These are phyloP conservation scores for Juncus inflexus DNA, from an alignment of 176 grass and related monocot genomes.

Conservation along the genomic window DNA sequence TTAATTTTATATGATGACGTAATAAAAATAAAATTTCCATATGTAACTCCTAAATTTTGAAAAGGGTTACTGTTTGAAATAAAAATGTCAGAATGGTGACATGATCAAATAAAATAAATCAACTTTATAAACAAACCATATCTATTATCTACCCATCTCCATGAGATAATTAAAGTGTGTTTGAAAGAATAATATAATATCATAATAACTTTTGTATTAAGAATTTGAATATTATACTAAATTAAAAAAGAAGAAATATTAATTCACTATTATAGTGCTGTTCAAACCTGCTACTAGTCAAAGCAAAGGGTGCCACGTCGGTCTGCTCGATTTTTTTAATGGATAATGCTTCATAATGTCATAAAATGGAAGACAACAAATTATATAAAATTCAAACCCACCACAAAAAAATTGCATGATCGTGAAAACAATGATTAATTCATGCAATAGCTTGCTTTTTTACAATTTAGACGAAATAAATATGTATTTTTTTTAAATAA, in stretches of 20 bases:
- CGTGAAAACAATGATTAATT: no score
- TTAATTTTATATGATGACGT: no score
- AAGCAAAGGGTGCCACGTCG: slow-evolving; percentile 24
- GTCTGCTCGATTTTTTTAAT: slow-evolving; percentile 11
- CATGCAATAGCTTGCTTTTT: no score
- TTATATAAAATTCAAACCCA: no score
- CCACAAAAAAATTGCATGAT: no score
- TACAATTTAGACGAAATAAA: no score
- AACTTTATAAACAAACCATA: slow-evolving; percentile 23
- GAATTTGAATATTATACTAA: slow-evolving; percentile 15
- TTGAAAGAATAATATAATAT: slow-evolving; percentile 13
- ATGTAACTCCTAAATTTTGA: not conserved
- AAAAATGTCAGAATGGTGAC: slow-evolving; percentile 4
- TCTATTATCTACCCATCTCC: slow-evolving; percentile 8
- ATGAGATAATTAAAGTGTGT: not conserved
- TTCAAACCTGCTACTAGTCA: slow-evolving; percentile 25
- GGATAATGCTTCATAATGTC: not conserved
- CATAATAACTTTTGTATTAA: not conserved
- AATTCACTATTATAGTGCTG: not conserved
- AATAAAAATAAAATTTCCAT: no score
- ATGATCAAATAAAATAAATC: slow-evolving; percentile 4
- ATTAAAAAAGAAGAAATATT: not conserved
- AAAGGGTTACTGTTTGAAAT: not conserved
- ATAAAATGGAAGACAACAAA: no score
- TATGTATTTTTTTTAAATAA: no score